These are phyloP conservation scores for Diplodia seriata DNA, from an alignment of 2,329 filamentous ascomycete genomes.

Conservation along the genomic window DNA sequence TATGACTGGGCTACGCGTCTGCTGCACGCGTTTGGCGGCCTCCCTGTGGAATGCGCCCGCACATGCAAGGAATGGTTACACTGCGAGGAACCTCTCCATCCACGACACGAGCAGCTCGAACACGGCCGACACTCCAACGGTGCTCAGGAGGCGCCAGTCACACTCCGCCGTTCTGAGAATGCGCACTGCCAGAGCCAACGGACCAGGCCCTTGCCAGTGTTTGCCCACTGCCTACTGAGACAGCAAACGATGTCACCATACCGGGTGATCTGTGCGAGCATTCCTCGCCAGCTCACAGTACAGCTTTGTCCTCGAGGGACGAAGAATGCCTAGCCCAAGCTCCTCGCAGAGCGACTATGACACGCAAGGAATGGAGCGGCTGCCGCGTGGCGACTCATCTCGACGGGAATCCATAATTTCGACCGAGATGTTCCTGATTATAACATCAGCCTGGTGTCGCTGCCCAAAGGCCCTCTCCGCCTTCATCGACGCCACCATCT, in stretches of 20 bases:
- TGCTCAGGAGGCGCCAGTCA: background rate
- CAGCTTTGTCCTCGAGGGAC: constrained; percentile 24
- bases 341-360: constrained; percentile 32
- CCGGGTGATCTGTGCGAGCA: constrained; percentile 33
- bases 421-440: constrained; percentile 29
- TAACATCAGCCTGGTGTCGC: constrained; percentile 26
- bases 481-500: constrained; percentile 8
- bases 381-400: constrained; percentile 37
- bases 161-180: constrained; percentile 7
- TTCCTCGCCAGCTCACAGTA: constrained; percentile 34
- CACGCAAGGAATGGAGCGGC: constrained; percentile 44
- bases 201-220: background rate
- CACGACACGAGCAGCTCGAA: constrained; percentile 10
- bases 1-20: constrained; percentile 32
- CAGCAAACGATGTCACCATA: constrained; percentile 23
- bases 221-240: constrained; percentile 12
- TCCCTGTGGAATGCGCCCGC: constrained; percentile 34
- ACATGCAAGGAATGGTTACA: constrained; percentile 38
- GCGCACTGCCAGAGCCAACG: background rate
- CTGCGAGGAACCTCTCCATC: constrained; percentile 29
- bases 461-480: constrained; percentile 25
- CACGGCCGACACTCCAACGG: constrained; percentile 6
- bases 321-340: constrained; percentile 42
- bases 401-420: constrained; percentile 34
- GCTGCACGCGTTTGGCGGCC: constrained; percentile 26